Conservation (phyloP, 192 early-diverging fungal species). For the Physocladia obscura region DNA sequence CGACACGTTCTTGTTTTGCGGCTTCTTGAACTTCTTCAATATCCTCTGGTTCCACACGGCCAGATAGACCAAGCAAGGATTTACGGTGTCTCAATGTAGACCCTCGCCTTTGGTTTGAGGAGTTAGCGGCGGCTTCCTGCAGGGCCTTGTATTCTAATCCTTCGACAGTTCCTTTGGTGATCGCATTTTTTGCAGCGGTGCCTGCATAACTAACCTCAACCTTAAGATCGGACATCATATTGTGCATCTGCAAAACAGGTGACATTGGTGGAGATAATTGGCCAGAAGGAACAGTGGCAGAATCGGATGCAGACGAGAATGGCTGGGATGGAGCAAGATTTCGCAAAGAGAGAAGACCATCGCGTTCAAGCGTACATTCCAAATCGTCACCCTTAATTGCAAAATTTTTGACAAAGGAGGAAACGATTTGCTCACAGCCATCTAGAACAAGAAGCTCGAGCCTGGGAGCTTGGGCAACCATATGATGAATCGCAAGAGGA, state of each 20-base stretch:
- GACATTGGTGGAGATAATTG: slow-evolving; percentile 22
- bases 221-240: slow-evolving; percentile 22
- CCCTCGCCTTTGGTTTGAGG: slow-evolving; percentile 6
- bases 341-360: slow-evolving; percentile 11
- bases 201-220: slow-evolving; percentile 29
- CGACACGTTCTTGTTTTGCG: slow-evolving; percentile 39
- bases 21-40: slow-evolving; percentile 40
- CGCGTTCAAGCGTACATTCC: slow-evolving; percentile 44
- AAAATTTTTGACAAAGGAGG: slow-evolving; percentile 38
- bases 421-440: slow-evolving; percentile 47
- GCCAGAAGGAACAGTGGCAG: not conserved
- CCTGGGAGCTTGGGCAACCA: slow-evolving; percentile 32
- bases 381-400: slow-evolving; percentile 46
- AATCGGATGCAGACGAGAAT: slow-evolving; percentile 14
- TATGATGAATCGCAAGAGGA: slow-evolving; percentile 38
- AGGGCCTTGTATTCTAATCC: slow-evolving; percentile 11
- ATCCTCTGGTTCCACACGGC: slow-evolving; percentile 18
- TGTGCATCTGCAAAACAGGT: slow-evolving; percentile 19
- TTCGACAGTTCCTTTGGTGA: not conserved
- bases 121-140: slow-evolving; percentile 7
- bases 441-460: slow-evolving; percentile 48
- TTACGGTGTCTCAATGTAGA: slow-evolving; percentile 24
- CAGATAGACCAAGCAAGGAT: slow-evolving; percentile 23
- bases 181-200: not conserved
- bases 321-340: too few species aligned